Conservation (phyloP, 139 green algal genomes). For the Mychonastes homosphaera region DNA sequence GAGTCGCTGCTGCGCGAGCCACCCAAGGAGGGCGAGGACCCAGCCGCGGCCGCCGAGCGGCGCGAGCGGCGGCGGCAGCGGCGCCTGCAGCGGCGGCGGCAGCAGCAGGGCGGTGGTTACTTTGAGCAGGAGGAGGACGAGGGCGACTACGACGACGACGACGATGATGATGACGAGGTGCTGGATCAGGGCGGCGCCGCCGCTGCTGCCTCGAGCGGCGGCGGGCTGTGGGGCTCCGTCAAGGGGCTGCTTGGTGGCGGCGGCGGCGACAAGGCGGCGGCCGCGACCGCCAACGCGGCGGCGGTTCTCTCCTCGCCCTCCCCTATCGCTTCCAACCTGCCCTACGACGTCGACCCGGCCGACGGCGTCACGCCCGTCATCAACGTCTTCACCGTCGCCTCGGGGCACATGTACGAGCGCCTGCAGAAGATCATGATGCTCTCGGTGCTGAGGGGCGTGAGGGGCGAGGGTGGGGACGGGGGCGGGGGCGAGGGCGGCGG, state of each 20-base stretch:
- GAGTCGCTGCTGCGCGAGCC: constrained; percentile 70
- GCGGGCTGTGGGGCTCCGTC: not conserved
- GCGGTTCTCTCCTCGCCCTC: not conserved
- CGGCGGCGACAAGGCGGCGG: not conserved
- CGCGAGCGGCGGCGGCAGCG: too few relatives aligned
- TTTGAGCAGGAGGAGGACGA: constrained; percentile 6
- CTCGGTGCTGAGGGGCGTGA: constrained; percentile 77
- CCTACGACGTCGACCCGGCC: not conserved
- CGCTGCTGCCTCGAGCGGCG: not conserved
- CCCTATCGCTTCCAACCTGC: not conserved
- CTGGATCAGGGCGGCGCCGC: not conserved
- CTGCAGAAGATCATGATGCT: constrained; percentile 99
- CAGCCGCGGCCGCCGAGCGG: constrained; percentile 18
- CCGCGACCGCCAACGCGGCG: not conserved
- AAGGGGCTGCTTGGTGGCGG: not conserved
- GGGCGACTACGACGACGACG: constrained; percentile 18
- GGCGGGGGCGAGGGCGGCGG: not conserved
- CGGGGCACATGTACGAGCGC: constrained; percentile 96
- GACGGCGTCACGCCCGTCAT: constrained; percentile 31
- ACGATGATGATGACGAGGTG: constrained; percentile 4
- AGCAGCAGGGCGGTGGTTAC: constrained; percentile 2
- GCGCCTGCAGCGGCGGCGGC: constrained; percentile 1
- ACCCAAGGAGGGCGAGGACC: constrained; percentile 10
- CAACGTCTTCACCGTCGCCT: constrained; percentile 96
- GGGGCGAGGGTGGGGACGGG: constrained; percentile 24